Base-by-base conservation (phyloP, 164 flowering plant species). In the Stephania japonica region DNA sequence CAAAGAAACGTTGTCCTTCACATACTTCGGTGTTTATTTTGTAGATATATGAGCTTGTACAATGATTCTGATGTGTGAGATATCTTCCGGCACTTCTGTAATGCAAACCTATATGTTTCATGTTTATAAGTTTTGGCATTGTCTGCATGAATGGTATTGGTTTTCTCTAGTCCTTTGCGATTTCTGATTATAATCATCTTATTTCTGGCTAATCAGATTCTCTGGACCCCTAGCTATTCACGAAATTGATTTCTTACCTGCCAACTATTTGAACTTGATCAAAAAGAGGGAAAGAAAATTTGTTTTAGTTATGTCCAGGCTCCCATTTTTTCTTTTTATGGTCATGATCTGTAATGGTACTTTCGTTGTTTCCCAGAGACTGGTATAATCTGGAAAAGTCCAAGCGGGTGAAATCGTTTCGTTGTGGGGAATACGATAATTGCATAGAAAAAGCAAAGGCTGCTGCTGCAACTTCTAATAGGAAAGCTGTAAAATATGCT, bases 311-410 rank as follows among this genome's bases (percentile, higher is more conserved):
- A 27, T 1, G 38, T 27, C 12, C 10, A 21, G 7, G 25, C 41
- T 62, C 13, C 50, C 19, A 16, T 56, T 42, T 1, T 13, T 59
- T 23, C 27, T 19, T 23, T 56, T 26, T 43, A 19, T 32, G n/a
- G 8, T 69, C 27, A 19, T 73, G 16, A 6, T 32, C 3, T 24
- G 47, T 11, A 10, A 24, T 77, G 64, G 11, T 19, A 26, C 27
- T 5, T 41, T 23, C 53, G 78, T 50, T 72, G 49, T 43, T 65
- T 10, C 79, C 66, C 83, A 94, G 98, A 80, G 99, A 92, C 76
- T 92, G 99, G 99, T 92, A 91, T 80, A 90, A 92, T 84, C 88
- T 94, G 67, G 91, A 92, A 75, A 92, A 87, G 66, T 89, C 99
- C 24, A 92, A 84, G 83, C 79, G 93, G 63, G 95, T 94, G 80